These are phyloP conservation scores for Aspergillus ruber DNA, from an alignment of 2,329 filamentous ascomycete species.

Conservation along the genomic window DNA sequence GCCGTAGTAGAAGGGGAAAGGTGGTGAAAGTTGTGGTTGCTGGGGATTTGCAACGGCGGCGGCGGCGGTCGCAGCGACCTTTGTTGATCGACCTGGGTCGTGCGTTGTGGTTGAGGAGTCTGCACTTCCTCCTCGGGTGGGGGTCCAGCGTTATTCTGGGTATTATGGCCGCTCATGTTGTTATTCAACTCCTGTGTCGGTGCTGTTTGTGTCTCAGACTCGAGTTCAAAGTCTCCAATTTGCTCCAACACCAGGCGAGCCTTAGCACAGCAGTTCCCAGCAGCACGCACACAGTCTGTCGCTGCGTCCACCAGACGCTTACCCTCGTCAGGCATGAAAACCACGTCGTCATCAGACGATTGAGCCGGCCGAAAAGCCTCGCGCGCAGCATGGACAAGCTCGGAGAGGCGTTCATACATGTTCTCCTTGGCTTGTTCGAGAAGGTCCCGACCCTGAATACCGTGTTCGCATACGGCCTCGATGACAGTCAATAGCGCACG, in stretches of 20 bases:
- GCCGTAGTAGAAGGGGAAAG: background rate
- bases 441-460: slow-evolving; percentile 59
- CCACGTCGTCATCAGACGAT: slow-evolving; percentile 64
- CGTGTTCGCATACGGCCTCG: slow-evolving; percentile 74
- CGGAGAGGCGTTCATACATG: slow-evolving; percentile 74
- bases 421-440: slow-evolving; percentile 63
- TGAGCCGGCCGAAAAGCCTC: slow-evolving; percentile 67
- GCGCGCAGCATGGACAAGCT: slow-evolving; percentile 72
- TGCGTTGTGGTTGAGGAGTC: slow-evolving; percentile 15
- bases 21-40: slow-evolving; percentile 15
- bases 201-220: slow-evolving; percentile 30
- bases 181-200: background rate
- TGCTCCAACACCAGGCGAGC: slow-evolving; percentile 78
- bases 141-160: background rate
- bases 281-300: slow-evolving; percentile 80
- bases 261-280: slow-evolving; percentile 85
- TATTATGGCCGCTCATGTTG: slow-evolving; percentile 38
- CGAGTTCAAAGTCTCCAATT: slow-evolving; percentile 84
- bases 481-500: slow-evolving; percentile 72
- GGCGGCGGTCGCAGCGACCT: slow-evolving; percentile 37
- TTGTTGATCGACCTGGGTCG: slow-evolving; percentile 18
- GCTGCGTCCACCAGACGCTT: slow-evolving; percentile 69
- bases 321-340: slow-evolving; percentile 75
- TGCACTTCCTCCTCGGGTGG: slow-evolving; percentile 8
- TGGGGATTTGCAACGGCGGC: slow-evolving; percentile 41